Conservation (phyloP, 768 basidiomycete genomes). For the Pholiota molesta region DNA sequence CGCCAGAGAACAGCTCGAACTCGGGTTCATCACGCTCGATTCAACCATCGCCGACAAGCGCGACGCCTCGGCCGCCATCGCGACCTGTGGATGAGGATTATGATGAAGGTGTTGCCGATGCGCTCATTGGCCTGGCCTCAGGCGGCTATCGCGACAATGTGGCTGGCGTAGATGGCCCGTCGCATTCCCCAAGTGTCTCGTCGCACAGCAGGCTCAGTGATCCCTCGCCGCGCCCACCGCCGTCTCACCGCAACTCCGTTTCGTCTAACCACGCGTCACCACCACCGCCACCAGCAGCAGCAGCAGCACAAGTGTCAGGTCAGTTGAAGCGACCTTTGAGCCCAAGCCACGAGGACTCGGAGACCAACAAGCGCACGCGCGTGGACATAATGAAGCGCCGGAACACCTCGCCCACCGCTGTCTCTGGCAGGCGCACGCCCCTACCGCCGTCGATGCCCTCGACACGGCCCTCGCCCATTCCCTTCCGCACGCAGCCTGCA, state of each 20-base stretch:
- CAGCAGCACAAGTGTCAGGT: conserved; percentile 36
- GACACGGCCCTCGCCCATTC: conserved; percentile 69
- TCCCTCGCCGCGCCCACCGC: conserved; percentile 49
- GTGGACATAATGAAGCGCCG: conserved; percentile 57
- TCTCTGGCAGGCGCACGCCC: conserved; percentile 53
- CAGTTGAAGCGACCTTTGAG: conserved; percentile 72
- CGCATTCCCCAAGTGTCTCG: conserved; percentile 63
- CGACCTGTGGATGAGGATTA: conserved; percentile 90
- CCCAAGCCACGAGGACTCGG: conserved; percentile 61
- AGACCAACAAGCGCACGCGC: conserved; percentile 55
- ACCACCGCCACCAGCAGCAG: conserved; percentile 4
- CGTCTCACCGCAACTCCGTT: conserved; percentile 66
- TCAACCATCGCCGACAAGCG: conserved; percentile 73
- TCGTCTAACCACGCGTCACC: conserved; percentile 71
- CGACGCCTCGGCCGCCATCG: conserved; percentile 59
- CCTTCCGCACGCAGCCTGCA: conserved; percentile 71
- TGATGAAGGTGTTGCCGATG: conserved; percentile 86
- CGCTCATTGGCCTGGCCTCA: conserved; percentile 66
- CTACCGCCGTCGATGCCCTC: conserved; percentile 39
- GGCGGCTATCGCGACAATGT: conserved; percentile 24
- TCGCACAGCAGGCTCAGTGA: conserved; percentile 57
- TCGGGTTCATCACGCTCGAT: conserved; percentile 67
- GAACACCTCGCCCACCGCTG: conserved; percentile 43
- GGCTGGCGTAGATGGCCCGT: conserved; percentile 35
- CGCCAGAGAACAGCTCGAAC: conserved; percentile 69